Evolutionary conservation across 2,329 filamentous ascomycete genomes (phyloP).

Genomic region (Ramularia collo-cygni): DNA sequence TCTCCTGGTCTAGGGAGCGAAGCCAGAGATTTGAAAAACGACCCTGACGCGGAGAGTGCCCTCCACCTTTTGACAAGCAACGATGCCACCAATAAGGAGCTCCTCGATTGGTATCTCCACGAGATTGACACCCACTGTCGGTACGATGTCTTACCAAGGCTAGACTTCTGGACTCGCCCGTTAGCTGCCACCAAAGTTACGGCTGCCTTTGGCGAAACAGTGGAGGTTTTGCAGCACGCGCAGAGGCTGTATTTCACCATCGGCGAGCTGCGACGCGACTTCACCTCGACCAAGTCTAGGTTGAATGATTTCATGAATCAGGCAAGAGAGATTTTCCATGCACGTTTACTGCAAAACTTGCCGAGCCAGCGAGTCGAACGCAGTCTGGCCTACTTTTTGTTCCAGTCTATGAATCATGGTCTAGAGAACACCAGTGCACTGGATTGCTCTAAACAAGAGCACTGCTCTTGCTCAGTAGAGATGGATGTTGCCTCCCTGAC

Average conservation of each 20-base stretch:
- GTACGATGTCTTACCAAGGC: slow-evolving; percentile 19
- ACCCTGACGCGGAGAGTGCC: slow-evolving; percentile 14
- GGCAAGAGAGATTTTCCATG: slow-evolving; percentile 19
- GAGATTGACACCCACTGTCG: slow-evolving; percentile 40
- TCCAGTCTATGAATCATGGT: slow-evolving; percentile 19
- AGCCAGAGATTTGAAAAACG: slow-evolving; percentile 4
- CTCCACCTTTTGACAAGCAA: slow-evolving; percentile 10
- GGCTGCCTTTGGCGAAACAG: slow-evolving; percentile 32
- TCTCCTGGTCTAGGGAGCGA: slow-evolving; percentile 2
- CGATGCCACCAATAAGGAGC: slow-evolving; percentile 22
- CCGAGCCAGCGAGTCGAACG: slow-evolving; percentile 24
- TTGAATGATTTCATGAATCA: slow-evolving; percentile 3
- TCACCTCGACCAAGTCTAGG: not conserved
- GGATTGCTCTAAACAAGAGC: slow-evolving; percentile 39
- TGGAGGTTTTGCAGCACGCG: slow-evolving; percentile 30
- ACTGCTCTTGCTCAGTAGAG: slow-evolving; percentile 21
- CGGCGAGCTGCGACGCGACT: too few relatives aligned
- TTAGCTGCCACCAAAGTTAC: slow-evolving; percentile 23
- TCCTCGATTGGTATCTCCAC: slow-evolving; percentile 41
- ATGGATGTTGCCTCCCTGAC: slow-evolving; percentile 19
- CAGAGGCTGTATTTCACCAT: slow-evolving; percentile 32
- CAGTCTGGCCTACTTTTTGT: slow-evolving; percentile 20
- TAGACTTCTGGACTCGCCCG: slow-evolving; percentile 22
- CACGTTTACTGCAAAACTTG: slow-evolving; percentile 22
- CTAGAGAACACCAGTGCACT: slow-evolving; percentile 6